Evolutionary conservation across 768 basidiomycete genomes (phyloP), one percentile per base, ranked within the genome.

Genomic region (Glaciozyma martinii): DNA sequence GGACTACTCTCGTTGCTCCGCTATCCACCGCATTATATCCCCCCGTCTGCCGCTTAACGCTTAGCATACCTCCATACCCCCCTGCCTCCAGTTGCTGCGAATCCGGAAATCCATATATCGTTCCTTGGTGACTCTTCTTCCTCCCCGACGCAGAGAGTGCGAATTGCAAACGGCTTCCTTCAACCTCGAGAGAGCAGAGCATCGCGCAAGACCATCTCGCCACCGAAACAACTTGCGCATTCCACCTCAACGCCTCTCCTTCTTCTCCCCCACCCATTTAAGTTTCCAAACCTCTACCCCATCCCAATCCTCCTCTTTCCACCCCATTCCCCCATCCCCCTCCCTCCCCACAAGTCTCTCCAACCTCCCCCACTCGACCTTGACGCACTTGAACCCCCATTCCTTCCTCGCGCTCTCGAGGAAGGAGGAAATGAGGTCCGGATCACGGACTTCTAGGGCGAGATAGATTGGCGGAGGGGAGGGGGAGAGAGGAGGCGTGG

Each of bases 391-490:
- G 73, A 89, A 86, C 7, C 80, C 78, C 82, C 85, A 86, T 5
- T 75, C 75, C 25, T 78, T 70, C 50, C 76, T 76, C 9, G 88
- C 89, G 44, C 82, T 78, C 23, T 78, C 72, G 37, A 93, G 78
- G 10, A 87, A 81, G 25, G 61, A 66, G 59, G 85, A 82, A 53
- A 88, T 80, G 47, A 91, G 77, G 0, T 68, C 71, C 0, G 89
- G 82, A 75, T 93, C 91, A 12, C 90, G 83, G 10, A 85, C 81
- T 75, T 94, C 90, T 32, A 94, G 77, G 53, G 84, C 87, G 85
- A 76, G 54, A 92, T 40, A 40, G 5, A 40, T 40, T 6, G 37
- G n/a, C n/a, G n/a, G 37, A 40, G 33, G 6, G 5, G 33, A 33
- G 33, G 37, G 37, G 37, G 37, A 40, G 37, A 40, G 37, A 13